phyloP scores from a whole-genome alignment of 129 eudicot species.

The Apium graveolens region DNA sequence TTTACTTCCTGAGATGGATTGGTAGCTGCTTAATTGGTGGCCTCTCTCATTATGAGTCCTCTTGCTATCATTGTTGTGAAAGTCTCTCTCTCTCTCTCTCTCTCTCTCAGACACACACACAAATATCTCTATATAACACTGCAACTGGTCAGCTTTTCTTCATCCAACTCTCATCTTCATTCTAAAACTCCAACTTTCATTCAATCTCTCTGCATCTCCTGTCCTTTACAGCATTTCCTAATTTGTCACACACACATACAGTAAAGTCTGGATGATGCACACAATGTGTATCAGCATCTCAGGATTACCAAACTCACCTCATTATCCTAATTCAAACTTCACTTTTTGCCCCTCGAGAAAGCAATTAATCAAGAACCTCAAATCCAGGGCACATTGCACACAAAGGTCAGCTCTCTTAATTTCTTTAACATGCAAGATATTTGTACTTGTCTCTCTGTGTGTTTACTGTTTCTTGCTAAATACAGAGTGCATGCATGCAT shows the following conservation, averaged over 20 bases:
- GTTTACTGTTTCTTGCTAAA: background rate
- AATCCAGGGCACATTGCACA: background rate
- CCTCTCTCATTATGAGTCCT: conserved; percentile 18
- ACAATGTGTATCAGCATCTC: conserved; percentile 14
- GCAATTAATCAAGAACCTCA: conserved; percentile 1
- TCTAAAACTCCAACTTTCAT: background rate
- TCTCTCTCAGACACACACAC: background rate
- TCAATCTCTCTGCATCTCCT: background rate
- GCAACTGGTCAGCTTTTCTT: conserved; percentile 2
- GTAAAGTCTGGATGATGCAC: background rate
- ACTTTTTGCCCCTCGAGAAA: background rate
- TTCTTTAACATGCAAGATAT: background rate
- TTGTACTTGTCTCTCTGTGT: background rate
- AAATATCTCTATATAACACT: conserved; percentile 15
- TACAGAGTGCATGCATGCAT: background rate
- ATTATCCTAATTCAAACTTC: background rate
- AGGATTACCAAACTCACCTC: background rate
- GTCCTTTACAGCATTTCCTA: background rate
- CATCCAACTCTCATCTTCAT: conserved; percentile 13
- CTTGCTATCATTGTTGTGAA: conserved; percentile 28
- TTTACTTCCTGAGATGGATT: background rate
- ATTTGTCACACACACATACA: background rate
- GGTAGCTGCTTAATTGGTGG: conserved; percentile 14
- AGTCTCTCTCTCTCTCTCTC: conserved; percentile 2
- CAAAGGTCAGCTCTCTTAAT: conserved; percentile 14